phyloP scores from a whole-genome alignment of 345 rosid genomes.

The Eucalyptus curtisii region DNA sequence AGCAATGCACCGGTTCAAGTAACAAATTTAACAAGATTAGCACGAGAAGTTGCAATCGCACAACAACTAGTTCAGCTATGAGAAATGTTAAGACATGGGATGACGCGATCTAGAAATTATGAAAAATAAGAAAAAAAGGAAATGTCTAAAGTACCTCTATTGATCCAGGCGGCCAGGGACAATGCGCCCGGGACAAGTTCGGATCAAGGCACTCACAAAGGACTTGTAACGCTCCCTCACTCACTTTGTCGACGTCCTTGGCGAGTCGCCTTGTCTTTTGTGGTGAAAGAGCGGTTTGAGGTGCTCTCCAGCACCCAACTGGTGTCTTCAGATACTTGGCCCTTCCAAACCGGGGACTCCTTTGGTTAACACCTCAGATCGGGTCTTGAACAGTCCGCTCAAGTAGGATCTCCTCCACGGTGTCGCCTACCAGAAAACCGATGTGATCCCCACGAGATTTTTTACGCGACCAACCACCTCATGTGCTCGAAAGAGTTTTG shows the following conservation, averaged over 20 bases:
- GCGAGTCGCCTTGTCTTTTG: neutral
- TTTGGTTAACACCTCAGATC: neutral
- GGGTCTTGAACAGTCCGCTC: too few relatives aligned
- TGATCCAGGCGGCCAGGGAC: neutral
- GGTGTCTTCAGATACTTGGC: neutral
- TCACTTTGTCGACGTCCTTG: neutral
- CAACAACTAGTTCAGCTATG: neutral
- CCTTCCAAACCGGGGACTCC: neutral
- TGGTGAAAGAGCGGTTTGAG: neutral
- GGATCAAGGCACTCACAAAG: neutral
- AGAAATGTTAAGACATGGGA: neutral
- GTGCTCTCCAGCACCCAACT: neutral
- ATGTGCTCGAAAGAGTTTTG: neutral
- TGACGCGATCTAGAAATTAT: neutral
- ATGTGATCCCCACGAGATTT: neutral
- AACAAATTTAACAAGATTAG: neutral
- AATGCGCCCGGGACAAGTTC: neutral
- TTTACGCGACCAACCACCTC: neutral
- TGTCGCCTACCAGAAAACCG: too few relatives aligned
- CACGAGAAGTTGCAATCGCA: neutral
- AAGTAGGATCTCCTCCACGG: too few relatives aligned
- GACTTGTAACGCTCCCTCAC: neutral
- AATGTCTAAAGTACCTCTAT: neutral
- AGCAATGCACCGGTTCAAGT: neutral
- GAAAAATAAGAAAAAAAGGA: neutral